A percentile compares a stretch with the other conserved stretches of the same genome.
Evolutionary conservation across 495 filamentous ascomycete species (phyloP).

Genomic region (Penicillium antarcticum): DNA sequence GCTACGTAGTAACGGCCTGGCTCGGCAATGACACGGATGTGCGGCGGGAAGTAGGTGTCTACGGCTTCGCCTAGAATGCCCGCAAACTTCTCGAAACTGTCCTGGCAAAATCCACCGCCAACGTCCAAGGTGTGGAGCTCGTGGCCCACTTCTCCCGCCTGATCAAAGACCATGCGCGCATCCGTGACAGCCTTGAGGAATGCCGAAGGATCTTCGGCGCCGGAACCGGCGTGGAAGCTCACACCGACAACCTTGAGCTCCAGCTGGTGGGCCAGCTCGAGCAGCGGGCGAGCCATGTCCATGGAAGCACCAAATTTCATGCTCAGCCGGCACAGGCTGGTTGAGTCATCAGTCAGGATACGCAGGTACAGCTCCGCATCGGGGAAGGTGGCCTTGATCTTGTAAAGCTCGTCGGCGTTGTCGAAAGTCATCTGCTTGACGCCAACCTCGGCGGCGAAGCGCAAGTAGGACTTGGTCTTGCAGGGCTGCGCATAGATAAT

Average conservation of each 20-base stretch:
- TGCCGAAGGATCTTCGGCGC: conserved; percentile 82
- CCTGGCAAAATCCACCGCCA: conserved; percentile 84
- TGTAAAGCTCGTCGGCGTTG: conserved; percentile 95
- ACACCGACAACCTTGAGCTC: conserved; percentile 94
- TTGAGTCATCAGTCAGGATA: conserved; percentile 94
- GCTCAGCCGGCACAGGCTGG: conserved; percentile 88
- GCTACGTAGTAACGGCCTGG: conserved; percentile 94
- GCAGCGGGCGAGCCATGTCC: conserved; percentile 71
- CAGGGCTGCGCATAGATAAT: conserved; percentile 99
- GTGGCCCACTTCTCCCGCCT: conserved; percentile 74
- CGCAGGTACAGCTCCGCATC: conserved; percentile 88
- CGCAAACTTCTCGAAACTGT: conserved; percentile 90
- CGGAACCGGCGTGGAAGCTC: conserved; percentile 97
- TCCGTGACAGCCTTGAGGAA: conserved; percentile 89
- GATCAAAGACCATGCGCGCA: conserved; percentile 84
- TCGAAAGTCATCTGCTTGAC: conserved; percentile 99
- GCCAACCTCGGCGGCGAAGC: conserved; percentile 74
- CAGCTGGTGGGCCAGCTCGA: conserved; percentile 79
- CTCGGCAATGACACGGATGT: conserved; percentile 89
- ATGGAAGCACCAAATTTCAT: conserved; percentile 94
- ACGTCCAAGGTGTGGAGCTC: conserved; percentile 86
- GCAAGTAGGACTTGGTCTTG: conserved; percentile 97
- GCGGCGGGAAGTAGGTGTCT: conserved; percentile 80
- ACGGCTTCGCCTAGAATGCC: conserved; percentile 73
- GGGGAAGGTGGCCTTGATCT: conserved; percentile 88